These are phyloP conservation scores for Colletotrichum abscissum DNA, from an alignment of 2,329 filamentous ascomycete species.

Conservation along the genomic window DNA sequence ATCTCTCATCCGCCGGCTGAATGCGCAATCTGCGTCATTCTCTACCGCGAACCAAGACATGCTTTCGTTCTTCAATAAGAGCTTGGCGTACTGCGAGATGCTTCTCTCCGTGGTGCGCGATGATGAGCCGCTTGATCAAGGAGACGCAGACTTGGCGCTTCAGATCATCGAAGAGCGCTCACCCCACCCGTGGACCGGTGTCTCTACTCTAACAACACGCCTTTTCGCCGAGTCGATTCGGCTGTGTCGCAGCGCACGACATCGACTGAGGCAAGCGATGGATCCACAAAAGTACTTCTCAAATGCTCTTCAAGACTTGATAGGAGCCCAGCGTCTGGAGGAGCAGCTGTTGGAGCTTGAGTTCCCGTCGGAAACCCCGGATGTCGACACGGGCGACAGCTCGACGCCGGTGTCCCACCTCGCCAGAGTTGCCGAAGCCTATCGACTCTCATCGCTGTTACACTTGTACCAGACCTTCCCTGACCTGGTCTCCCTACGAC, in stretches of 20 bases:
- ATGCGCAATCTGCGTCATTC: constrained; percentile 34
- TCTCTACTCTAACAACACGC: constrained; percentile 46
- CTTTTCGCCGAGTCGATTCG: constrained; percentile 49
- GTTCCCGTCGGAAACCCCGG: constrained; percentile 35
- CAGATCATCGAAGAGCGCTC: constrained; percentile 13
- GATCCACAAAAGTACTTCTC: constrained; percentile 40
- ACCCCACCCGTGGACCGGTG: constrained; percentile 52
- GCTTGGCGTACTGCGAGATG: constrained; percentile 53
- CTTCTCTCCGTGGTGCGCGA: constrained; percentile 50
- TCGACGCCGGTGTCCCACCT: constrained; percentile 44
- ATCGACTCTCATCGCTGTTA: constrained; percentile 48
- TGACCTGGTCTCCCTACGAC: constrained; percentile 43
- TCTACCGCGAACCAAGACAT: constrained; percentile 41
- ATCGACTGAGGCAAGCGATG: constrained; percentile 38
- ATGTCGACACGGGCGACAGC: constrained; percentile 44
- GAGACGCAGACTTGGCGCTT: background rate
- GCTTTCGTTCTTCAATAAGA: constrained; percentile 51
- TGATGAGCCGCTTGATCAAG: constrained; percentile 38
- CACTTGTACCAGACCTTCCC: constrained; percentile 54
- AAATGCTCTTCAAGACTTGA: constrained; percentile 42
- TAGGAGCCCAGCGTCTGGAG: constrained; percentile 49
- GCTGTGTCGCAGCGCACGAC: constrained; percentile 49
- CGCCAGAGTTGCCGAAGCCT: constrained; percentile 49
- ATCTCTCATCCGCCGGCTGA: constrained; percentile 41
- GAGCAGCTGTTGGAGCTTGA: constrained; percentile 48